A percentile compares a stretch with the other conserved stretches of the same genome.
Conservation (phyloP, 768 basidiomycete genomes). For the Russula griseocarnosa region DNA sequence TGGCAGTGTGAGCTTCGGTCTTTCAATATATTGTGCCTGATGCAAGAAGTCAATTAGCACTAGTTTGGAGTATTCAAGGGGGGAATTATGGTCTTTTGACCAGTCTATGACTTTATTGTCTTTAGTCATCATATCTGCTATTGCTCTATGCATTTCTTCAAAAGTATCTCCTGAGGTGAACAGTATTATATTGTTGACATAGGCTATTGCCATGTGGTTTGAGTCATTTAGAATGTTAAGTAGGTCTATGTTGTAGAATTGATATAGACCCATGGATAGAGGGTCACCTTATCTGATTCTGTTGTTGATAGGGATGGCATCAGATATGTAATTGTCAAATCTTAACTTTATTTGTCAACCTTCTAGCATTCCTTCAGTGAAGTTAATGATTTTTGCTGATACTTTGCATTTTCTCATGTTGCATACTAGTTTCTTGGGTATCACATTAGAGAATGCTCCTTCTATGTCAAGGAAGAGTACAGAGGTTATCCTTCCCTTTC, state of each 20-base stretch:
- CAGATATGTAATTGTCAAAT: not conserved
- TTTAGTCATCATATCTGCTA: not conserved
- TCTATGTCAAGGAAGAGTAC: not conserved
- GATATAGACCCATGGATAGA: not conserved
- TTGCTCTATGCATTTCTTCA: constrained; percentile 1
- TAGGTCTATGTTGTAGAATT: constrained; percentile 7
- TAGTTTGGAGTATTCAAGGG: not conserved
- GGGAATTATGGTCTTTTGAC: not conserved
- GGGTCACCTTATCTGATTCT: constrained; percentile 8
- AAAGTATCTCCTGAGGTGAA: constrained; percentile 32
- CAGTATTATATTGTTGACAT: not conserved
- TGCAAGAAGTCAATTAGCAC: constrained; percentile 6
- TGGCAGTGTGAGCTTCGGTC: too few relatives aligned
- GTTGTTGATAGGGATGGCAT: too few relatives aligned
- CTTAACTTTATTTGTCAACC: not conserved
- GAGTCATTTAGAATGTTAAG: not conserved
- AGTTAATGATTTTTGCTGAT: not conserved
- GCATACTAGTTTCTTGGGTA: not conserved
- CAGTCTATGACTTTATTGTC: not conserved
- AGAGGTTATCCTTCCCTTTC: not conserved
- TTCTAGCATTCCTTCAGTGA: not conserved
- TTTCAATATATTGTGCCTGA: too few relatives aligned
- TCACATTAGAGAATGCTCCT: not conserved
- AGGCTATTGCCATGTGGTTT: not conserved
- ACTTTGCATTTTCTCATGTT: not conserved